phyloP scores from a whole-genome alignment of 2,329 filamentous ascomycete species.

The Fusarium avenaceum region DNA sequence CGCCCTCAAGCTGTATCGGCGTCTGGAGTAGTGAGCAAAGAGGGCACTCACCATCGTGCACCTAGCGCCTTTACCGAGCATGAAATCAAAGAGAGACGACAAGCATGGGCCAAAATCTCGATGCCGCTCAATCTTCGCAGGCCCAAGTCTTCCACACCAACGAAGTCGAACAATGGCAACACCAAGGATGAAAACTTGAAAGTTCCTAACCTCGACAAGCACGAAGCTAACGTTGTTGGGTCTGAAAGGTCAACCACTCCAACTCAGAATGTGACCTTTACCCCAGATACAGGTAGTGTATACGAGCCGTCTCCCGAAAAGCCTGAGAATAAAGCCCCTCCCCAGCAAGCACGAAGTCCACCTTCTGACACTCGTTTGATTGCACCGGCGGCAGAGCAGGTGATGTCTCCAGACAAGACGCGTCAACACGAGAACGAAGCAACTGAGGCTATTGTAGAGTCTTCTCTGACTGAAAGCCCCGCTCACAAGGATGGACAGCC shows the following conservation, averaged over 20 bases:
- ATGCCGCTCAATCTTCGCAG: constrained; percentile 51
- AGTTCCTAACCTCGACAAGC: constrained; percentile 2
- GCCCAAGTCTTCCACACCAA: constrained; percentile 20
- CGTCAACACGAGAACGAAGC: background rate
- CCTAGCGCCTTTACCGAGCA: constrained; percentile 49
- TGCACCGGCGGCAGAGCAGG: background rate
- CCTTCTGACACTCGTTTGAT: background rate
- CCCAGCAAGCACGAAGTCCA: background rate
- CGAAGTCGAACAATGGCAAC: constrained; percentile 3
- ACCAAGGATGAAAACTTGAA: background rate
- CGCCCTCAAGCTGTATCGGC: background rate
- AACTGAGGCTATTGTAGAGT: background rate
- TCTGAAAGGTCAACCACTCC: constrained; percentile 33
- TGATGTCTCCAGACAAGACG: background rate
- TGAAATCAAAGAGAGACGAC: constrained; percentile 51
- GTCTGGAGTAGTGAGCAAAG: background rate
- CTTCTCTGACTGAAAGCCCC: background rate
- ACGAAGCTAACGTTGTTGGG: constrained; percentile 11
- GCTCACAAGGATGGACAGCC: background rate
- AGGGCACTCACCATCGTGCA: constrained; percentile 20
- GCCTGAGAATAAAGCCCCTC: background rate
- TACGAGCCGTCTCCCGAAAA: constrained; percentile 22
- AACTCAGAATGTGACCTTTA: constrained; percentile 21
- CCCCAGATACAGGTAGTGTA: constrained; percentile 24
- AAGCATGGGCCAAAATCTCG: constrained; percentile 54